Base-by-base conservation (phyloP, 306 rosid genomes). In the Cucumis hystrix region DNA sequence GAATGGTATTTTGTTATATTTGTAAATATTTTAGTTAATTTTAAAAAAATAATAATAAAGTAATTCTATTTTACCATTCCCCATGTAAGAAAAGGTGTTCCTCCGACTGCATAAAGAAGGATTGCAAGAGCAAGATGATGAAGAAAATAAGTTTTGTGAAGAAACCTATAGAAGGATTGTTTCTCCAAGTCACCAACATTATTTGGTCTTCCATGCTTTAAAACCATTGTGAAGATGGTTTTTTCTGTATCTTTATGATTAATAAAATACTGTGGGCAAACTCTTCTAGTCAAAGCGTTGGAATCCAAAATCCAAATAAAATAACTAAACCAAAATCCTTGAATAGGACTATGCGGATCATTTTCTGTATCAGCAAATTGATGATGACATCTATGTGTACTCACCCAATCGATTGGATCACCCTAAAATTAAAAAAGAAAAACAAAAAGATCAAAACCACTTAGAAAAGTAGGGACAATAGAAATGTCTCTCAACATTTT, bases 341-440 rank as follows among this genome's bases (percentile, higher is more conserved):
- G 16, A 3, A 47, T 47, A 47, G 15, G 52, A 47, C 52, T 47
- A 1, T 93, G 97, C 58, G 98, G 98, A 67, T 93, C 98, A 82
- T 81, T 88, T 41, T 89, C 93, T 40, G 97, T 85, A 84, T 91
- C 98, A 83, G 87, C 86, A 65, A 87, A 93, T 76, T 91, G 97
- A 84, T 93, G 98, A 45, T 93, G 98, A 83, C 82, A 88, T 77
- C 98, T 89, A 76, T 93, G 98, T 13, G 93, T 87, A 82, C 96
- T 89, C 41, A 93, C 98, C 97, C 97, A 93, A 75, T 91, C 91
- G 74, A 93, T 88, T 69, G 98, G 98, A 59, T 81, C 89, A 57
- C 97, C 97, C 98, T 93, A 62, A 79, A 84, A 33, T 47, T 5
- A 4, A 41, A 41, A 41, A 8, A 37, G 6, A 41, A 7, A 41